phyloP scores from a whole-genome alignment of 2,329 filamentous ascomycete species.

The Coniochaeta sp. region DNA sequence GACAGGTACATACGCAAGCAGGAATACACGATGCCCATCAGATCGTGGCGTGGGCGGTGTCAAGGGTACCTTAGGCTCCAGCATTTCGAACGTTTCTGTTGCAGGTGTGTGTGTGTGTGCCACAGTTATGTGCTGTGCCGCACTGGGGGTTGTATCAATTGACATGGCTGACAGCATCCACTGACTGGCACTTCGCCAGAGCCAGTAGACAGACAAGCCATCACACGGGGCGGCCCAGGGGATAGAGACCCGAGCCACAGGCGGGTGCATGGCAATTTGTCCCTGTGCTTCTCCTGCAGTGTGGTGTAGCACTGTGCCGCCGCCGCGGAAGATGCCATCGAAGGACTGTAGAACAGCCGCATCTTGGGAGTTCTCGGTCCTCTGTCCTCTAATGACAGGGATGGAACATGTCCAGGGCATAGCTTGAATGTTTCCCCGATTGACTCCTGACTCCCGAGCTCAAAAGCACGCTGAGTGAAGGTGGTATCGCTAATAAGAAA shows the following conservation, averaged over 20 bases:
- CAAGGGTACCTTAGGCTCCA: not conserved
- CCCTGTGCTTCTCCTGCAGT: too few species aligned
- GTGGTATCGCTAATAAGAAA: not conserved
- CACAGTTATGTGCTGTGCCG: not conserved
- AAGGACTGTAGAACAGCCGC: not conserved
- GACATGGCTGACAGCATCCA: not conserved
- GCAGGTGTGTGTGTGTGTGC: too few species aligned
- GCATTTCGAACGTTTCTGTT: constrained; percentile 1
- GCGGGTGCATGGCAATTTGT: not conserved
- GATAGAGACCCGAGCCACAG: not conserved
- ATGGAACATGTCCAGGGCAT: not conserved
- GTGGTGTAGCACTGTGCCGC: not conserved
- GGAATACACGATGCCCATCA: not conserved
- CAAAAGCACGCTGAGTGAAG: not conserved
- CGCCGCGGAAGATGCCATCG: not conserved
- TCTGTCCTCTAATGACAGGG: not conserved
- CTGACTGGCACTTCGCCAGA: too few species aligned
- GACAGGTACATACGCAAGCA: not conserved
- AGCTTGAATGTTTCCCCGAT: not conserved
- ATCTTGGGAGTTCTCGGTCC: not conserved
- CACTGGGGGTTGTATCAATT: not conserved
- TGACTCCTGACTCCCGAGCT: not conserved
- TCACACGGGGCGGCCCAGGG: not conserved
- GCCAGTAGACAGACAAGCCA: not conserved
- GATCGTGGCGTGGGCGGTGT: not conserved